Evolutionary conservation across 768 basidiomycete species (phyloP).

Genomic region (Exsudoporus frostii): DNA sequence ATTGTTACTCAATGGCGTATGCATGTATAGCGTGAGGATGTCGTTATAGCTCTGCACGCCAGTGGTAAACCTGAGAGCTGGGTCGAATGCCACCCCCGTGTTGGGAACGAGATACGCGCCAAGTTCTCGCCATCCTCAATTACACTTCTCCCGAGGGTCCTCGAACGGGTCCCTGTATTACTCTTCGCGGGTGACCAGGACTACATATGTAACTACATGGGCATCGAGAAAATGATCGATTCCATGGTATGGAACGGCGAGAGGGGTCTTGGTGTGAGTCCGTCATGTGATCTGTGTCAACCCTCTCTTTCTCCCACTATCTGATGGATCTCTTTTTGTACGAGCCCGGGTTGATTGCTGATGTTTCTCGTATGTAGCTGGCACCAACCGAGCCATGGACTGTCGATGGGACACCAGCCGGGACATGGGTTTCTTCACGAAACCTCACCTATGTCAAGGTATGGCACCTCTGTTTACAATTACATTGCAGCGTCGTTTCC

Average conservation of each 20-base stretch:
- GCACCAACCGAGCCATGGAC: slow-evolving; percentile 72
- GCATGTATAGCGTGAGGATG: slow-evolving; percentile 66
- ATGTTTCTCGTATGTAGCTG: slow-evolving; percentile 36
- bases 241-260: slow-evolving; percentile 82
- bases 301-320: neutral
- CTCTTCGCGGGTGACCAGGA: slow-evolving; percentile 96
- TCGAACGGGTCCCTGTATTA: slow-evolving; percentile 79
- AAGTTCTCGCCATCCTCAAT: slow-evolving; percentile 63
- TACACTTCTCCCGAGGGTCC: slow-evolving; percentile 69
- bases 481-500: no score
- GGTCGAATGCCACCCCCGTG: slow-evolving; percentile 77
- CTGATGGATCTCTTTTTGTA: neutral
- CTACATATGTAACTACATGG: slow-evolving; percentile 93
- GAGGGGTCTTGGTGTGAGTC: slow-evolving; percentile 76
- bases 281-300: neutral
- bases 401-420: slow-evolving; percentile 73
- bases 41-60: slow-evolving; percentile 82
- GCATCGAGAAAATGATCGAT: slow-evolving; percentile 82
- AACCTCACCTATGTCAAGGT: slow-evolving; percentile 95
- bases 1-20: neutral
- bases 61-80: slow-evolving; percentile 70
- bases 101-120: slow-evolving; percentile 61
- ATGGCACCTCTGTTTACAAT: neutral
- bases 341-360: neutral
- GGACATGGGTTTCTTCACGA: slow-evolving; percentile 86